phyloP scores from a whole-genome alignment of 2,329 filamentous ascomycete genomes.

The Aspergillus fumigatiaffinis region DNA sequence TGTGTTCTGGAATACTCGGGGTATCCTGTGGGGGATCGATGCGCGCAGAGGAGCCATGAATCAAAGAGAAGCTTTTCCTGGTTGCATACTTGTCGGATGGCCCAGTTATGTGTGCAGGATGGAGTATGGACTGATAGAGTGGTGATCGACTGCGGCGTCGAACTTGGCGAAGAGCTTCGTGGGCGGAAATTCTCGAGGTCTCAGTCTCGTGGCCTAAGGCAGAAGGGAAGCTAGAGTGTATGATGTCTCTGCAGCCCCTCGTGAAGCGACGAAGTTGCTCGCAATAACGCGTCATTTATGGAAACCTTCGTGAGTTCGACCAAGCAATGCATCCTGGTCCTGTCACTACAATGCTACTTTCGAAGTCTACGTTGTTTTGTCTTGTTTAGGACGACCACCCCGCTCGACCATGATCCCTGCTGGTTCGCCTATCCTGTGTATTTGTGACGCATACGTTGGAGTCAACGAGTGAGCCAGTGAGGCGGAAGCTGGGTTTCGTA shows the following conservation, averaged over 20 bases:
- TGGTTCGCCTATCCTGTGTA: background rate
- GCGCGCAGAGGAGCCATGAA: background rate
- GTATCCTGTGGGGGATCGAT: background rate
- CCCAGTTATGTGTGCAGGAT: background rate
- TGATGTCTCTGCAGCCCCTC: too few species aligned
- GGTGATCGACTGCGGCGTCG: background rate
- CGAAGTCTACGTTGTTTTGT: background rate
- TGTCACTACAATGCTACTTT: background rate
- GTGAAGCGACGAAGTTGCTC: too few species aligned
- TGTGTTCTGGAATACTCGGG: background rate
- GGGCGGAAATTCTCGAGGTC: too few species aligned
- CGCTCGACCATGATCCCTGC: background rate
- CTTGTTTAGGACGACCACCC: background rate
- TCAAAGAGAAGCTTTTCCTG: background rate
- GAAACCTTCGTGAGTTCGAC: background rate
- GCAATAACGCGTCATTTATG: background rate
- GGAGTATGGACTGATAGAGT: background rate
- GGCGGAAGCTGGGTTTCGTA: background rate
- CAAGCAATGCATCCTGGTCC: background rate
- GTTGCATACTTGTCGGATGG: background rate
- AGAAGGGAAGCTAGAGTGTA: background rate
- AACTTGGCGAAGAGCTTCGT: background rate
- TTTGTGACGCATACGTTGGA: background rate
- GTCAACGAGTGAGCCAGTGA: background rate
- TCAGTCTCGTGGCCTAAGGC: too few species aligned